phyloP scores from a whole-genome alignment of 345 rosid species.

The Dimocarpus longan region DNA sequence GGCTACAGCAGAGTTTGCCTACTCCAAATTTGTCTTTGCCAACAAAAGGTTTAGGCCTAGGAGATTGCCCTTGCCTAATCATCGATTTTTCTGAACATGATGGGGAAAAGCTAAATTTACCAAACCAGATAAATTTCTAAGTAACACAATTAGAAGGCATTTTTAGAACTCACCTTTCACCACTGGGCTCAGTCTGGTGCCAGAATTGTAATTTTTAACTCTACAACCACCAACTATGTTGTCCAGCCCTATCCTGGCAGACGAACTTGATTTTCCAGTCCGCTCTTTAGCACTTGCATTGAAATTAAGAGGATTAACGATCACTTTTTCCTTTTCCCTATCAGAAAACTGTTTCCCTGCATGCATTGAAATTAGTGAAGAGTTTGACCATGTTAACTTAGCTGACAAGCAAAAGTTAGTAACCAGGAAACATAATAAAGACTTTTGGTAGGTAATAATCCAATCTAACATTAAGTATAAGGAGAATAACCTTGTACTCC shows the following conservation, averaged over 20 bases:
- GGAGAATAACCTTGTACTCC: neutral
- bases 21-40: neutral
- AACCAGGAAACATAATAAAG: neutral
- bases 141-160: neutral
- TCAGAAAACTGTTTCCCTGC: conserved; percentile 52
- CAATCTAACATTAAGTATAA: conserved; percentile 3
- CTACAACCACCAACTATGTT: conserved; percentile 11
- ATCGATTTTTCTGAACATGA: conserved; percentile 24
- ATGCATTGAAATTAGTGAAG: conserved; percentile 19
- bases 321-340: conserved; percentile 28
- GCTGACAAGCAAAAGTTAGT: neutral
- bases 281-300: conserved; percentile 10
- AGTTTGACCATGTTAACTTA: neutral
- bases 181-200: neutral
- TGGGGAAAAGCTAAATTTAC: conserved; percentile 16
- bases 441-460: neutral
- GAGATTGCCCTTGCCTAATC: conserved; percentile 21
- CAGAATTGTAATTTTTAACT: conserved; percentile 7
- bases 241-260: neutral
- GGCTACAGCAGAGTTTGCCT: neutral
- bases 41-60: conserved; percentile 18
- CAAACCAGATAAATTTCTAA: conserved; percentile 4
- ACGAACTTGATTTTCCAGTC: neutral
- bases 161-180: conserved; percentile 7
- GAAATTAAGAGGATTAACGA: conserved; percentile 14